Base-by-base conservation (phyloP, 2,329 filamentous ascomycete genomes). In the Pseudocercospora eumusae region DNA sequence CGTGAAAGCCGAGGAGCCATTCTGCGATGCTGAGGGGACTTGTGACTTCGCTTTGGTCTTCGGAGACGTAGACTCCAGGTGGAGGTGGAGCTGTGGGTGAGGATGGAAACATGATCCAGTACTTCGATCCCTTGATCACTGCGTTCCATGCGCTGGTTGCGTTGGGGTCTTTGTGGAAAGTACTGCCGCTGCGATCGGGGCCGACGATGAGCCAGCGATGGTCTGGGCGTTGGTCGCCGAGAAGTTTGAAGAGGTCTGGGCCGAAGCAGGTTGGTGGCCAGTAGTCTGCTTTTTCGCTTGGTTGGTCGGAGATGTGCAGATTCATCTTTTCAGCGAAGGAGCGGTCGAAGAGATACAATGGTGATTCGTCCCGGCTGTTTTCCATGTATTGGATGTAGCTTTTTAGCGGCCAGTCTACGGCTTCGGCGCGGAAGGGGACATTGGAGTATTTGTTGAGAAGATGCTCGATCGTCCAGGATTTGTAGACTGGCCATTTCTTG, bases 91-190 rank as follows among this genome's bases (percentile, higher is more conserved):
- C 74, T 18, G 78, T 78, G 1, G 80, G 75, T 0, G 86, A 86
- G 0, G 90, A 89, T 0, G 92, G 92, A 73, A 98, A 98, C 92
- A 98, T 96, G 75, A 98, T 93, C 93, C 95, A 98, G 81, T 98
- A 98, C 74, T 98, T 98, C 33, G 88, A 86, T 4, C 93, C 95
- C 62, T 89, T 86, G 27, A 98, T 81, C 13, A 97, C 91, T 0
- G 93, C 93, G 74, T 98, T 98, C 95, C 93, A 98, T 0, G 95
- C 93, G 70, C 87, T 89, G 3, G 83, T 88, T 1, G 84, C 85
- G 72, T 88, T 88, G 2, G 85, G 86, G 69, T 88, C 86, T 75
- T 97, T 97, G 80, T 98, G 93, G 74, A 68, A 98, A 4, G 93
- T 97, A 68, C 91, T 96, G 28, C 93, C 93, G 72, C 91, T 96